Conservation (phyloP, 1,284 basidiomycete genomes). For the Moesziomyces globuligerus region DNA sequence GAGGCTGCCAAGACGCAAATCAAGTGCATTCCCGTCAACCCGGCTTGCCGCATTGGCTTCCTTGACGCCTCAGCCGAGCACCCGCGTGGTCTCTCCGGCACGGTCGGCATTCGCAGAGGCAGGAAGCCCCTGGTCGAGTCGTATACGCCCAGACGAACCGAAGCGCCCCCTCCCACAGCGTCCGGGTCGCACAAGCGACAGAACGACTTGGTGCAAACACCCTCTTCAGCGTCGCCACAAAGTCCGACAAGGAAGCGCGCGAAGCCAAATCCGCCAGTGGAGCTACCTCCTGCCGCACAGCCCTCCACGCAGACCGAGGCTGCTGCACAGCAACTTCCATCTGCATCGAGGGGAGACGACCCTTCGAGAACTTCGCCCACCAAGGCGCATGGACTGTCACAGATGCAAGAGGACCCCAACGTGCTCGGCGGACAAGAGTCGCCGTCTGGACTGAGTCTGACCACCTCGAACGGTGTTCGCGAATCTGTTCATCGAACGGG, state of each 20-base stretch:
- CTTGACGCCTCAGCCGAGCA: conserved; percentile 27
- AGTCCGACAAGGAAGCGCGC: conserved; percentile 12
- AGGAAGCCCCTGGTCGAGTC: conserved; percentile 3
- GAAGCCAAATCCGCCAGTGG: conserved; percentile 2
- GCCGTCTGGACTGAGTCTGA: neutral
- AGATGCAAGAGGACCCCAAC: neutral
- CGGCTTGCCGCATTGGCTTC: conserved; percentile 35
- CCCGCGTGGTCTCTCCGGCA: conserved; percentile 31
- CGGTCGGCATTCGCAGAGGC: conserved; percentile 10
- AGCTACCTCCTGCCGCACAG: neutral
- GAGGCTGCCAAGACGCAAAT: conserved; percentile 36
- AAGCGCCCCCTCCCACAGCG: conserved; percentile 6
- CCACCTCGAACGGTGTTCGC: conserved; percentile 26
- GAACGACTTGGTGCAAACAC: conserved; percentile 6
- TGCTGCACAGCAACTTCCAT: neutral
- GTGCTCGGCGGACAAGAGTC: neutral
- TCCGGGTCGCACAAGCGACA: conserved; percentile 22
- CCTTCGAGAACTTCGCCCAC: neutral
- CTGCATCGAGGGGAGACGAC: neutral
- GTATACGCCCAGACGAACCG: conserved; percentile 1
- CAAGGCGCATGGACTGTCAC: neutral
- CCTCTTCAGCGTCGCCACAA: conserved; percentile 13
- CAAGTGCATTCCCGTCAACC: conserved; percentile 20
- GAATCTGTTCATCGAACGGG: conserved; percentile 22
- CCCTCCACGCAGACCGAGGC: neutral